Conservation (phyloP, 2,329 filamentous ascomycete genomes). For the Clonostachys sp. region DNA sequence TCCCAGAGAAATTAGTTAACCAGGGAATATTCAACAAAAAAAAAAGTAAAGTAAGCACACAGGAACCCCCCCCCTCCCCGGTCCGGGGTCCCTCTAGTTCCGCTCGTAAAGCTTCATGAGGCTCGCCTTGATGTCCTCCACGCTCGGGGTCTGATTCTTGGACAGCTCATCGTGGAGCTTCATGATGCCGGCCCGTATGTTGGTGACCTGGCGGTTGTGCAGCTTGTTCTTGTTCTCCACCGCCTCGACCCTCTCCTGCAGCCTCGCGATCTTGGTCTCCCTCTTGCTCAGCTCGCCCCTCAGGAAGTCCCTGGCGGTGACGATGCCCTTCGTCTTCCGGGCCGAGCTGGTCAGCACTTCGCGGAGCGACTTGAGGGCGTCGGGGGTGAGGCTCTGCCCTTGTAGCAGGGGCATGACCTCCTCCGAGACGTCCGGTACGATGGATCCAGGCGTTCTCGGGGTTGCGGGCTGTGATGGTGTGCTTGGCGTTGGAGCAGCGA, state of each 20-base stretch:
- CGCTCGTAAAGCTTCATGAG: too few relatives aligned
- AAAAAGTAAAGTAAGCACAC: too few relatives aligned
- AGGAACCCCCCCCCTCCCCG: too few relatives aligned
- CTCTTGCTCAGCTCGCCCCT: conserved; percentile 58
- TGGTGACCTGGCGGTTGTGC: conserved; percentile 24
- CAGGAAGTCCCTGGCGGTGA: conserved; percentile 60
- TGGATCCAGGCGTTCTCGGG: conserved; percentile 5
- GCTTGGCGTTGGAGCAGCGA: neutral
- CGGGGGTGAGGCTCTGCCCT: conserved; percentile 30
- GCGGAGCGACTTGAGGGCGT: conserved; percentile 29
- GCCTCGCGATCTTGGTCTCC: conserved; percentile 38
- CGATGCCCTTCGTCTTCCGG: conserved; percentile 54
- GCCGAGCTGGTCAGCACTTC: conserved; percentile 49
- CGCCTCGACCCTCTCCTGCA: conserved; percentile 27
- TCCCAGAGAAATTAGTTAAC: too few relatives aligned
- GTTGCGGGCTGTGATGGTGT: too few relatives aligned
- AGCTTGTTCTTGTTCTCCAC: conserved; percentile 30
- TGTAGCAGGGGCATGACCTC: conserved; percentile 46
- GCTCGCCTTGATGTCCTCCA: too few relatives aligned
- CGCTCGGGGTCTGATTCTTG: neutral
- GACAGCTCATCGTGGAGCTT: conserved; percentile 21
- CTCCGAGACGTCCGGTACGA: conserved; percentile 26
- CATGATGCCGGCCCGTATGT: conserved; percentile 30
- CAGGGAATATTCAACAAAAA: too few relatives aligned
- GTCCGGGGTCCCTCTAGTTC: too few relatives aligned